These are phyloP conservation scores for Populus deltoides DNA, from an alignment of 345 rosid genomes.

Conservation along the genomic window DNA sequence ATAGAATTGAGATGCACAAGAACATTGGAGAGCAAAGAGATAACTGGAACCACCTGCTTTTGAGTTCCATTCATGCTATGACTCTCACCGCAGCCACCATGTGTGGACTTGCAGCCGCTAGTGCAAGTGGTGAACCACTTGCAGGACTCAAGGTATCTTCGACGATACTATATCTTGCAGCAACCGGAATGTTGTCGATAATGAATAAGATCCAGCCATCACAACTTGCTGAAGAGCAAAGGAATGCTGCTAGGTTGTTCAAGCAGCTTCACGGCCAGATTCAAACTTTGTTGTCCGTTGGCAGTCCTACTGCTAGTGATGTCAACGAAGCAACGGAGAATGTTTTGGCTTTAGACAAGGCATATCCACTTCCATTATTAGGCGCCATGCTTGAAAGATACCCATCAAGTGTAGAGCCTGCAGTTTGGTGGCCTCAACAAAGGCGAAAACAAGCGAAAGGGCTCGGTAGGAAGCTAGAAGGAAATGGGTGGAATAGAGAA, in stretches of 20 bases:
- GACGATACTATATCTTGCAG: slow-evolving; percentile 36
- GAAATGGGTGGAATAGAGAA: slow-evolving; percentile 42
- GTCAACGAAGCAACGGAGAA: slow-evolving; percentile 42
- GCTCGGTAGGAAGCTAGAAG: neutral
- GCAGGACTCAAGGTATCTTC: slow-evolving; percentile 40
- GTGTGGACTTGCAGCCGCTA: slow-evolving; percentile 35
- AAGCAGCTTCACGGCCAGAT: slow-evolving; percentile 44
- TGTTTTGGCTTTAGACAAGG: slow-evolving; percentile 48
- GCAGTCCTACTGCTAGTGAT: slow-evolving; percentile 26
- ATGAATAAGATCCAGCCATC: slow-evolving; percentile 60
- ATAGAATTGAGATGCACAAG: slow-evolving; percentile 52
- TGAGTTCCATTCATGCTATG: slow-evolving; percentile 44
- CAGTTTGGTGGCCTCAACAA: slow-evolving; percentile 49
- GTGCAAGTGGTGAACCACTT: slow-evolving; percentile 13
- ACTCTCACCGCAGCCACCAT: slow-evolving; percentile 51
- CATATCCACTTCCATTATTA: slow-evolving; percentile 54
- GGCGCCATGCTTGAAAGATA: slow-evolving; percentile 55
- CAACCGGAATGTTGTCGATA: slow-evolving; percentile 36
- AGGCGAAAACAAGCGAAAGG: neutral
- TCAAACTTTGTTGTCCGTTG: slow-evolving; percentile 23
- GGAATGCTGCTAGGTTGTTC: slow-evolving; percentile 49
- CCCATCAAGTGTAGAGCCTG: slow-evolving; percentile 42
- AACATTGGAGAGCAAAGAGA: slow-evolving; percentile 50
- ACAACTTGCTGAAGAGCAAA: slow-evolving; percentile 59
- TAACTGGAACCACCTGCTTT: slow-evolving; percentile 52